Percentiles rank a stretch among this genome's conserved stretches.
Conservation (phyloP, 2,329 filamentous ascomycete species). For the Verticillium nubilum region DNA sequence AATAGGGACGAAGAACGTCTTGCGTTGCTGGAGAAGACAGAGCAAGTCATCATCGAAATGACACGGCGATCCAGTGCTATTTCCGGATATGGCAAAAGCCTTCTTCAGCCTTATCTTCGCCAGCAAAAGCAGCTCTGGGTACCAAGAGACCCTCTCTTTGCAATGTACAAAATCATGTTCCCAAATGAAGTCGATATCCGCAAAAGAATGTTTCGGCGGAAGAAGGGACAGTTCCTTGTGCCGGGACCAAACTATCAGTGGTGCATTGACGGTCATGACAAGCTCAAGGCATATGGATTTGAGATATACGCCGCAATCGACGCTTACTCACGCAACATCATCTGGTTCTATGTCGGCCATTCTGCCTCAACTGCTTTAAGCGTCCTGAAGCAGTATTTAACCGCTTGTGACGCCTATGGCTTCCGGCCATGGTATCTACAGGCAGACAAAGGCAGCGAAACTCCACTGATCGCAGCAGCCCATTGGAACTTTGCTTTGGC, state of each 20-base stretch:
- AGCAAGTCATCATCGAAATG: slow-evolving; percentile 8
- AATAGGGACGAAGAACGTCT: slow-evolving; percentile 4
- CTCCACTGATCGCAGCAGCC: background rate
- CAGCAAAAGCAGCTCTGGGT: slow-evolving; percentile 6
- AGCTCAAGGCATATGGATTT: slow-evolving; percentile 7
- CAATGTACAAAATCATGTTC: background rate
- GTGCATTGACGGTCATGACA: slow-evolving; percentile 7
- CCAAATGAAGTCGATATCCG: slow-evolving; percentile 5
- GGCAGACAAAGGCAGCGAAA: slow-evolving; percentile 2
- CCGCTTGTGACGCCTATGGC: slow-evolving; percentile 4
- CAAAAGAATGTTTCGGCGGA: slow-evolving; percentile 2
- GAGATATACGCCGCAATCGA: slow-evolving; percentile 8
- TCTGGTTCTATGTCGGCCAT: slow-evolving; percentile 5
- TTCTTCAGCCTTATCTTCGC: slow-evolving; percentile 4
- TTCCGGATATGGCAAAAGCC: slow-evolving; percentile 4
- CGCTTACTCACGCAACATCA: slow-evolving; percentile 8
- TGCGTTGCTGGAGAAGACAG: slow-evolving; percentile 4
- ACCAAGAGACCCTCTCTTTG: slow-evolving; percentile 7
- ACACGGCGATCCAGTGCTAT: slow-evolving; percentile 2
- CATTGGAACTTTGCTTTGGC: background rate
- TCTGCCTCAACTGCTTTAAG: slow-evolving; percentile 4
- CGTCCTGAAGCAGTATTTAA: slow-evolving; percentile 4
- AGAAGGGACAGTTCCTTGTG: slow-evolving; percentile 1
- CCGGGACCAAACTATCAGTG: slow-evolving; percentile 6
- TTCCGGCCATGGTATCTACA: slow-evolving; percentile 3